A percentile compares a stretch with the other conserved stretches of the same genome.
Evolutionary conservation across 306 rosid species (phyloP).

Genomic region (Vigna nakashimae): DNA sequence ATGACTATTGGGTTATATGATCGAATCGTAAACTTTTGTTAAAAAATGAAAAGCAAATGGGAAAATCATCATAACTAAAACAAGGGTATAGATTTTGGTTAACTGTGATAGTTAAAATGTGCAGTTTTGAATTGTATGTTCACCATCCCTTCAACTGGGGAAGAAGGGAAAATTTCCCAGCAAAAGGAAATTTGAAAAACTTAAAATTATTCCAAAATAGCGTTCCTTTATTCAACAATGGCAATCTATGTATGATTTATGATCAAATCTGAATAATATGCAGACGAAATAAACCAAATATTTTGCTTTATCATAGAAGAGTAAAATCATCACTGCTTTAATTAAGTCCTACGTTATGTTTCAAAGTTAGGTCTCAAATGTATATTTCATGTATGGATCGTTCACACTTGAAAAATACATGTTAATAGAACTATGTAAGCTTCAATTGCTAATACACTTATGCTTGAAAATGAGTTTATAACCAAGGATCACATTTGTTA

Average conservation of each 20-base stretch:
- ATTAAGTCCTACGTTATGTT: neutral
- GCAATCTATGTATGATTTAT: no score
- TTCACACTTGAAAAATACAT: neutral
- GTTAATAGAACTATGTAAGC: neutral
- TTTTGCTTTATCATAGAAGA: neutral
- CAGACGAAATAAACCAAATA: no score
- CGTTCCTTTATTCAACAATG: no score
- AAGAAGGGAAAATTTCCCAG: no score
- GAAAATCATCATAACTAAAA: neutral
- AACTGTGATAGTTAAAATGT: neutral
- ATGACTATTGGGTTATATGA: neutral
- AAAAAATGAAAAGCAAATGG: neutral
- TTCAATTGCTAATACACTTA: neutral
- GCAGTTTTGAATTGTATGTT: neutral
- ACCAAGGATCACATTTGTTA: neutral
- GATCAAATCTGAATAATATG: no score
- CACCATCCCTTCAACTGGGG: neutral
- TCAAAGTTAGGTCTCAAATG: neutral
- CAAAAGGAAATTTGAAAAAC: no score
- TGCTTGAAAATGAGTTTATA: constrained; percentile 10
- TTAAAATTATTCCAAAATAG: no score
- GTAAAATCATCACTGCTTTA: neutral
- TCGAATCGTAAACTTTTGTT: neutral
- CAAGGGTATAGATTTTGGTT: neutral
- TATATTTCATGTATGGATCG: neutral